Conservation (phyloP, 768 basidiomycete genomes). For the Termitomyces sp. region DNA sequence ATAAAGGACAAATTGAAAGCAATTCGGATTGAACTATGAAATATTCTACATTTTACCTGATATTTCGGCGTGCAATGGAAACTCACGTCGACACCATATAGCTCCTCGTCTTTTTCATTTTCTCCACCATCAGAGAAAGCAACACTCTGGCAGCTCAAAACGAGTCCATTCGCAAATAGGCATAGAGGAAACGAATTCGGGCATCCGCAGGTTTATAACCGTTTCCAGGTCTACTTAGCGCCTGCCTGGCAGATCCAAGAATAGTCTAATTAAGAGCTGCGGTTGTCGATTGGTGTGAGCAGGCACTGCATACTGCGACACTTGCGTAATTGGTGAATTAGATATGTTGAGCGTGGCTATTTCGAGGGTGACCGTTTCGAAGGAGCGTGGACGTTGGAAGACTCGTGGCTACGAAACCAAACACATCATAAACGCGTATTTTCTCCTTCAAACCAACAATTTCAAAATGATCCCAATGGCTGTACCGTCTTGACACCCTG, state of each 20-base stretch:
- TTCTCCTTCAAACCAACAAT: conserved; percentile 1
- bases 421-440: conserved; percentile 14
- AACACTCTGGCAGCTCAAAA: conserved; percentile 82
- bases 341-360: conserved; percentile 43
- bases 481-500: not conserved
- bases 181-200: conserved; percentile 93
- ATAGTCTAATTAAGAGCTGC: conserved; percentile 82
- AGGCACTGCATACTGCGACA: conserved; percentile 61
- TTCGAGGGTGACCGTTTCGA: conserved; percentile 13
- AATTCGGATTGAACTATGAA: conserved; percentile 90
- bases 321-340: conserved; percentile 54
- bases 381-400: not conserved
- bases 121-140: conserved; percentile 73
- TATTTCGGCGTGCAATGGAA: not conserved
- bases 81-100: conserved; percentile 26
- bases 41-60: conserved; percentile 3
- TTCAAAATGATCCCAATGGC: not conserved
- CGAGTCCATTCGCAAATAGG: conserved; percentile 95
- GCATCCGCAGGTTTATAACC: conserved; percentile 82
- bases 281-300: conserved; percentile 75
- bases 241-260: conserved; percentile 87
- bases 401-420: conserved; percentile 11
- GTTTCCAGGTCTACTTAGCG: conserved; percentile 96
- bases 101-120: conserved; percentile 83
- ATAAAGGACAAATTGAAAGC: conserved; percentile 88